Evolutionary conservation across 177 flowering plant genomes (phyloP), one percentile per base, ranked within the genome.

Genomic region (Vitis hybrid): DNA sequence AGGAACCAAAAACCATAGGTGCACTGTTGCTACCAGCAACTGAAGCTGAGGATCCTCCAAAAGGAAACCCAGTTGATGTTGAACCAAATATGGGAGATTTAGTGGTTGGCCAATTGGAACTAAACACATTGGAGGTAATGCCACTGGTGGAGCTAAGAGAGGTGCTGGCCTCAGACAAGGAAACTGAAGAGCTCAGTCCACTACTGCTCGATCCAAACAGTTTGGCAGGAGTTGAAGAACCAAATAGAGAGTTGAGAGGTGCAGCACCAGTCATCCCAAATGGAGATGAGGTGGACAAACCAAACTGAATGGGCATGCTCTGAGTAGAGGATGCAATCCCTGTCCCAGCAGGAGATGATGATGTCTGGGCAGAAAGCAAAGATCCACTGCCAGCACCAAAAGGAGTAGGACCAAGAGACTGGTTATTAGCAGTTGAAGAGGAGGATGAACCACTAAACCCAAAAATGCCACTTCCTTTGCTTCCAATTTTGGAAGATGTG

Each of bases 251-350:
- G 31, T 75, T 68, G 53, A 70, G 75, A 21, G 82, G 2, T 2
- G 92, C 52, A 66, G 80, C 71, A 15, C 78, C 82, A 62, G 74
- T 60, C 49, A 74, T 68, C 13, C 88, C 86, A 75, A 84, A 53
- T 13, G 87, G 73, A 58, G 85, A 61, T 57, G 90, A 62, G 11
- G 79, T 70, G 74, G 94, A 75, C 51, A 92, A 81, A 33, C 83
- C 78, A 66, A 82, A 82, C 55, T 84, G 87, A 72, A 72, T 52
- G 0, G 89, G 79, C 48, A 69, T 70, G 60, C 77, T 84, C 56
- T 78, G 84, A 6, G 85, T 66, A 55, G 78, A 67, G 48, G 73
- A 60, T 10, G 80, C 61, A 72, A 45, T 10, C 26, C 70, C 83
- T 65, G 80, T 73, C 12, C 70, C 82, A 61, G 63, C 60, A n/a